Evolutionary conservation across 2,329 filamentous ascomycete genomes (phyloP), one percentile per base, ranked within the genome.

Genomic region (Aspergillus ochraceoroseus): DNA sequence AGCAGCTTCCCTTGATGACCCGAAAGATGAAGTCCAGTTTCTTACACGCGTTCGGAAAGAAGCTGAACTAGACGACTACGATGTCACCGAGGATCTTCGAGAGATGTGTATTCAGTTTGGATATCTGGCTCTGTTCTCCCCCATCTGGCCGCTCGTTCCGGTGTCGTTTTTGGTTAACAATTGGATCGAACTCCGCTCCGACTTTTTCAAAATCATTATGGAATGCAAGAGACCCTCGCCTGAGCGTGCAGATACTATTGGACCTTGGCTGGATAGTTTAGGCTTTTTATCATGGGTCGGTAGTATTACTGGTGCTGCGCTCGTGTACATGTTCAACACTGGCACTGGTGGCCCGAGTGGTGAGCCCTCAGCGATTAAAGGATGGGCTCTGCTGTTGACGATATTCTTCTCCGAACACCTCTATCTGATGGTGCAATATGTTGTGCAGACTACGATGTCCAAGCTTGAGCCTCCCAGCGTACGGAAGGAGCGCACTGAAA

Each of bases 91-190:
- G 14, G 92, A 98, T 61, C 83, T 96, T 49, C 80, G 92, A 27
- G 92, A 98, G 66, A 95, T 95, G 89, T 80, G 88, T 15, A 81
- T 95, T 51, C 87, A 94, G 54, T 88, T 77, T 71, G 87, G 89
- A 26, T 96, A 96, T 62, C 73, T 98, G 1, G 84, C 87, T 0
- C 76, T 98, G 11, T 98, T 96, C 67, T 94, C 87, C 0, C 86
- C 92, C 3, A 80, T 94, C 39, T 98, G 92, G 92, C 92, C 92
- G 0, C 71, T 96, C 14, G 89, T 90, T 0, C 84, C 85, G 1
- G 76, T 87, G 41, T 92, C 85, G 1, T 98, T 96, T 70, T 71
- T 96, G 15, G 72, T 94, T 67, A 98, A 96, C 68, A 94, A 98
- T 68, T 96, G 90, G 88, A 70, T 98, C 41, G 92, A 98, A 62